Conservation (phyloP, 2,329 filamentous ascomycete genomes). For the Ascochyta fabae region DNA sequence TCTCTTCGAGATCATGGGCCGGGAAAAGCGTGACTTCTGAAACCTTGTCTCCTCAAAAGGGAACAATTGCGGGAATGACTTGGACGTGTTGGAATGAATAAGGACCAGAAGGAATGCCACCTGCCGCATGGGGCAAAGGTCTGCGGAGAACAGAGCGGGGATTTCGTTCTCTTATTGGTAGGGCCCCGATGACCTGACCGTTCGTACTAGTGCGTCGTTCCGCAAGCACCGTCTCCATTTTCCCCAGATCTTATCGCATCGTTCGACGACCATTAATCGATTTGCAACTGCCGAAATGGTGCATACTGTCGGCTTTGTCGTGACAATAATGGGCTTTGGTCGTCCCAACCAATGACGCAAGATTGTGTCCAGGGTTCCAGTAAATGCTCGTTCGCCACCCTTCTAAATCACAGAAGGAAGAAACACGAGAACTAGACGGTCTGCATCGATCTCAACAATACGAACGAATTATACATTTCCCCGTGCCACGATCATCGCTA, state of each 20-base stretch:
- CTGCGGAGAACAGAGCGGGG: background rate
- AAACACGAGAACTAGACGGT: background rate
- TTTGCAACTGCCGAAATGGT: background rate
- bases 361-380: no score
- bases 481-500: background rate
- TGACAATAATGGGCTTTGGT: background rate
- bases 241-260: background rate
- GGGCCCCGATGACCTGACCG: background rate
- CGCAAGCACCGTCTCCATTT: background rate
- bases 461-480: background rate
- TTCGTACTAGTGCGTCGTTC: background rate
- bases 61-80: background rate
- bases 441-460: background rate
- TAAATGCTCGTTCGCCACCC: no score
- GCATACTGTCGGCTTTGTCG: background rate
- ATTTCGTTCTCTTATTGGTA: constrained; percentile 1
- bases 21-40: no score
- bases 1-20: no score
- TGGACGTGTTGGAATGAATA: background rate
- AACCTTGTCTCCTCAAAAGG: background rate
- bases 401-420: background rate
- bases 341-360: background rate
- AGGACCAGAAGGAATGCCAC: background rate
- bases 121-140: background rate
- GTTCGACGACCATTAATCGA: background rate